phyloP scores from a whole-genome alignment of 2,329 filamentous ascomycete genomes.

The Thielaviopsis populi region DNA sequence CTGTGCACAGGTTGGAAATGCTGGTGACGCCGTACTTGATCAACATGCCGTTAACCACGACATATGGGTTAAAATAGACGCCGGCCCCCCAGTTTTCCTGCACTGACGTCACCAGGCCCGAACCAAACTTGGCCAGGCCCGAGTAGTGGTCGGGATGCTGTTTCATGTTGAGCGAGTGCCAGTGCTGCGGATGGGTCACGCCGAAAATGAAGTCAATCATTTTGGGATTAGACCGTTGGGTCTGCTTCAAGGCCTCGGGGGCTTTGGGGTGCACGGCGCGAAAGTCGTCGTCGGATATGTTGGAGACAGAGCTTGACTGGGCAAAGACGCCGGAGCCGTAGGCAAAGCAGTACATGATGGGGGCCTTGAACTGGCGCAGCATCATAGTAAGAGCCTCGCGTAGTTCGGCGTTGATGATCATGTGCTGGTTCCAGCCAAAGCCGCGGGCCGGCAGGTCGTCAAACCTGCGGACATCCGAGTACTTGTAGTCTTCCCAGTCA shows the following conservation, averaged over 20 bases:
- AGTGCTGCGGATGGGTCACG: constrained; percentile 86
- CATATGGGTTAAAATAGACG: constrained; percentile 93
- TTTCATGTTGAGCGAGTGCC: constrained; percentile 82
- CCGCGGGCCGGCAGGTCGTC: constrained; percentile 32
- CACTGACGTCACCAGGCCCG: constrained; percentile 66
- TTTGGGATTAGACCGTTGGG: constrained; percentile 77
- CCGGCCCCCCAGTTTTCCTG: constrained; percentile 85
- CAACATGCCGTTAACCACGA: constrained; percentile 84
- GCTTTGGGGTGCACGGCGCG: constrained; percentile 65
- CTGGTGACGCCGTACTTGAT: constrained; percentile 98
- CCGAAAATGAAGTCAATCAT: constrained; percentile 99
- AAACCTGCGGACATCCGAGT: constrained; percentile 30
- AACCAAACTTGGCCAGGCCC: constrained; percentile 65
- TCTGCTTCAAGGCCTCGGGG: constrained; percentile 63
- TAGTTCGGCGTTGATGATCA: constrained; percentile 88
- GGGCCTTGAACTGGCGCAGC: constrained; percentile 79
- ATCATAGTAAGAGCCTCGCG: constrained; percentile 80
- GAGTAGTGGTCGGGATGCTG: constrained; percentile 92
- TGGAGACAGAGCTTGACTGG: constrained; percentile 43
- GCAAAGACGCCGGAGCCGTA: constrained; percentile 96
- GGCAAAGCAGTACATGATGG: constrained; percentile 90
- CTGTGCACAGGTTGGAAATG: constrained; percentile 71
- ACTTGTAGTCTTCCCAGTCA: constrained; percentile 31
- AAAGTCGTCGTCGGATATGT: constrained; percentile 41
- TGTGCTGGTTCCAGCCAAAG: constrained; percentile 93